Percentiles rank a stretch among this genome's conserved stretches.
Conservation (phyloP, 2,329 filamentous ascomycete genomes). For the Cryphonectria naterciae region DNA sequence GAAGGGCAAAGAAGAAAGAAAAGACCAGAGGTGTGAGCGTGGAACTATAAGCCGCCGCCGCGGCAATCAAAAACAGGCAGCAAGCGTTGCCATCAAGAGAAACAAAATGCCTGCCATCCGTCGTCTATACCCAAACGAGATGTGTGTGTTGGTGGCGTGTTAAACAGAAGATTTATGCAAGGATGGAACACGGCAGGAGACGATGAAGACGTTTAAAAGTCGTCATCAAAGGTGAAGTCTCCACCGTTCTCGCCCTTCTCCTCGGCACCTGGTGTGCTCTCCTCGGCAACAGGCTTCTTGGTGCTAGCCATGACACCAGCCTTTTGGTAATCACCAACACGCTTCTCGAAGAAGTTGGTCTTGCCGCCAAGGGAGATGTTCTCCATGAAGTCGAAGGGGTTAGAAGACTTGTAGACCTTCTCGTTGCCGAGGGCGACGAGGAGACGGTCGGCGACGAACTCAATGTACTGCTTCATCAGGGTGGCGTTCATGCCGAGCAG, state of each 20-base stretch:
- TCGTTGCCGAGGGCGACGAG: slow-evolving; percentile 90
- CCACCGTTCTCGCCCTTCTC: slow-evolving; percentile 64
- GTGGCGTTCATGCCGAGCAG: slow-evolving; percentile 97
- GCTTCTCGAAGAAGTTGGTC: slow-evolving; percentile 99
- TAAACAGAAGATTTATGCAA: slow-evolving; percentile 9
- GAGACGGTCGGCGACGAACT: slow-evolving; percentile 97
- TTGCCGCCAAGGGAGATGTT: slow-evolving; percentile 98
- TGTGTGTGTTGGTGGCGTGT: slow-evolving; percentile 21
- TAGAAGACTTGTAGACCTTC: slow-evolving; percentile 89
- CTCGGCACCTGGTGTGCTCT: slow-evolving; percentile 47
- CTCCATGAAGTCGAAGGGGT: slow-evolving; percentile 99
- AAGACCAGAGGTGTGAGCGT: slow-evolving; percentile 11
- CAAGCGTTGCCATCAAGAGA: slow-evolving; percentile 10
- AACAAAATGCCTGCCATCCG: slow-evolving; percentile 18
- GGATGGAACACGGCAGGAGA: slow-evolving; percentile 24
- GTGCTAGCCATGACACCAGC: slow-evolving; percentile 96
- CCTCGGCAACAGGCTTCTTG: slow-evolving; percentile 64
- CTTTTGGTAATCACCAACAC: slow-evolving; percentile 99
- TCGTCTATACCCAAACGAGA: slow-evolving; percentile 27
- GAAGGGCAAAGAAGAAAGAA: slow-evolving; percentile 3
- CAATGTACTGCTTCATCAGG: slow-evolving; percentile 99
- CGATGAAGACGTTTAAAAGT: slow-evolving; percentile 71
- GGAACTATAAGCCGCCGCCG: slow-evolving; percentile 15
- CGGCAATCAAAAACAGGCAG: slow-evolving; percentile 14
- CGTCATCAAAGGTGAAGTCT: slow-evolving; percentile 93